A percentile compares a stretch with the other conserved stretches of the same genome.
Conservation (phyloP, 805 yeast species). For the Schwanniomyces pseudopolymorphus region DNA sequence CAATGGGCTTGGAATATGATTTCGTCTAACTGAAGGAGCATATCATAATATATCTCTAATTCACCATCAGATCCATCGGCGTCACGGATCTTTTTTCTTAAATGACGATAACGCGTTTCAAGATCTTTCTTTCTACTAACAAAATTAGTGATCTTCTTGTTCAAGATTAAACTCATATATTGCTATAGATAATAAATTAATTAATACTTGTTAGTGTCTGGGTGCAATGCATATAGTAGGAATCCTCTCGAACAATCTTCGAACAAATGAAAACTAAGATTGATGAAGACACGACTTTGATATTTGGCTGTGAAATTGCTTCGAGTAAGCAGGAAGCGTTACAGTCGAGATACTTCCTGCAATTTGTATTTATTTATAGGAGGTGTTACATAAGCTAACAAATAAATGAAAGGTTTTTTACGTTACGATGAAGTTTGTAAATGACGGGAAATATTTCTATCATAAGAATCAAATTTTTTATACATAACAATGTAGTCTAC, state of each 20-base stretch:
- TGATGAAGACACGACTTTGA: not conserved
- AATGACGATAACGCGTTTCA: slow-evolving; percentile 10
- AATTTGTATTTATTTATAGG: too few species aligned
- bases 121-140: slow-evolving; percentile 14
- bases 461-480: too few species aligned
- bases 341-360: too few species aligned
- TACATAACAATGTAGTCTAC: too few species aligned
- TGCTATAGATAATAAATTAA: not conserved
- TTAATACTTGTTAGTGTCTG: not conserved
- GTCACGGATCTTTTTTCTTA: slow-evolving; percentile 8
- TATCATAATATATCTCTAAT: slow-evolving; percentile 12
- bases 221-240: slow-evolving; percentile 8
- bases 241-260: slow-evolving; percentile 1
- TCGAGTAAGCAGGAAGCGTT: too few species aligned
- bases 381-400: too few species aligned
- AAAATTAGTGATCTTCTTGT: slow-evolving; percentile 18
- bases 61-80: slow-evolving; percentile 7
- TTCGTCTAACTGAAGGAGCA: slow-evolving; percentile 26
- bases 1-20: slow-evolving; percentile 24
- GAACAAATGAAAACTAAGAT: not conserved
- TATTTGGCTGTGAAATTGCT: not conserved
- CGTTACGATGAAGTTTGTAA: too few species aligned
- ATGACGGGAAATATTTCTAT: too few species aligned
- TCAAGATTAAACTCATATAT: slow-evolving; percentile 11
- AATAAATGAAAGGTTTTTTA: too few species aligned